Conservation (phyloP, 768 basidiomycete species). For the Dendrothele bispora region DNA sequence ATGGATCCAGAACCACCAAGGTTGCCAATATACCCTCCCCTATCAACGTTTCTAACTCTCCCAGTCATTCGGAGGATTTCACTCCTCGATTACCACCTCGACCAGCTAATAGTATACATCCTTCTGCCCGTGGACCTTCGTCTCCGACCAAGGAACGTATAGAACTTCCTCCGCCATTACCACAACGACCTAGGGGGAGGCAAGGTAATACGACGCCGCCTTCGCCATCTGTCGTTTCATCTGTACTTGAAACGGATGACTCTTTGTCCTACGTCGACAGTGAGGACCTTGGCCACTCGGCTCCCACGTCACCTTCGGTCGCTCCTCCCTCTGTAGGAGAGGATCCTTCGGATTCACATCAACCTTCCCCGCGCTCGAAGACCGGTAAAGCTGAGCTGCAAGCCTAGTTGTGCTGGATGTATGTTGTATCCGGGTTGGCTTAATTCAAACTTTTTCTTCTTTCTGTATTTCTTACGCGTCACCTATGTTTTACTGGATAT, state of each 20-base stretch:
- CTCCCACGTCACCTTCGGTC: neutral
- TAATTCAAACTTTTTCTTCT: no score
- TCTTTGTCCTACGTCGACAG: slow-evolving; percentile 8
- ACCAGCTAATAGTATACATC: slow-evolving; percentile 76
- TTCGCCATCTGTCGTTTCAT: slow-evolving; percentile 25
- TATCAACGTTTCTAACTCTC: slow-evolving; percentile 19
- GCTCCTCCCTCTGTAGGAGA: slow-evolving; percentile 3
- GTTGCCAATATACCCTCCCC: slow-evolving; percentile 50
- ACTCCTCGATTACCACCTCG: slow-evolving; percentile 68
- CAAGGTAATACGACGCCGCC: slow-evolving; percentile 26
- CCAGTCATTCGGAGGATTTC: slow-evolving; percentile 61
- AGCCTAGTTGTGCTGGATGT: no score
- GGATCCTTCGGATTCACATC: no score
- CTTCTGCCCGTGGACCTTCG: slow-evolving; percentile 58
- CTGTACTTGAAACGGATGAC: slow-evolving; percentile 22
- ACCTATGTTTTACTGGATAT: no score
- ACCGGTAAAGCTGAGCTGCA: no score
- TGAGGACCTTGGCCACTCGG: slow-evolving; percentile 3
- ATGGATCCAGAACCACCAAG: slow-evolving; percentile 74
- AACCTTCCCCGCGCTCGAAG: no score
- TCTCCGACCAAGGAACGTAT: slow-evolving; percentile 46
- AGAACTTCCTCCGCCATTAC: slow-evolving; percentile 22
- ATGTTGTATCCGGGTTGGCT: no score
- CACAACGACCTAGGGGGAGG: slow-evolving; percentile 22
- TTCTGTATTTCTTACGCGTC: no score